Evolutionary conservation across 805 yeast genomes (phyloP), one percentile per base, ranked within the genome.

Genomic region (Monosporozyma unispora): DNA sequence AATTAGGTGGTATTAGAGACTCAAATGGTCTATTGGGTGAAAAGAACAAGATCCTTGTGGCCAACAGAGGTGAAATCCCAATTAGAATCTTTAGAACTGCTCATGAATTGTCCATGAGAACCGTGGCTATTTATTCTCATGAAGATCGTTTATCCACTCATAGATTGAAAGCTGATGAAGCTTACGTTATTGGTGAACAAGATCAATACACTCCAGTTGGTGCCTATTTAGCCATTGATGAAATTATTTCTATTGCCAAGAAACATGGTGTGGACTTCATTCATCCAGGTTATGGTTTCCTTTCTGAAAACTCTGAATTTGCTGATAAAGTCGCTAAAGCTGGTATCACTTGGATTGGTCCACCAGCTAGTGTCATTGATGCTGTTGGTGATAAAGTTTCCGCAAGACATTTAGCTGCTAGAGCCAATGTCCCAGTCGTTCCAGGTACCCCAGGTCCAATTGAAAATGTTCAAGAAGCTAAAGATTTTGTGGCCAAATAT

Each of bases 391-490:
- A 91, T 72, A 91, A 91, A 74, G 98, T 93, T 41, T 78, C 88
- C 56, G 99, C 99, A 44, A 81, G 99, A 74, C 79, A 74, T 58
- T 76, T 91, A 61, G 99, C 99, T 48, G 78, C 76, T 46, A 74
- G 75, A 56, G 87, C 87, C 61, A 68, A 80, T 50, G 99, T 91
- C 18, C 98, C 99, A 12, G 84, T 83, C 37, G 97, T 91, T 23
- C 99, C 99, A 6, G 99, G 99, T 65, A 90, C 98, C 12, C 95
- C 95, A 7, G 99, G 98, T 39, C 98, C 99, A 54, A 89, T 93
- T 65, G 90, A 82, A 51, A 62, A 77, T 25, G 82, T 82, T 22
- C 82, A 76, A 50, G 88, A 91, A 61, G 98, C 98, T 31, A 61
- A 71, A 55, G 82, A 67, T 8, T 91, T 91, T 64, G 97, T 90